Evolutionary conservation across 768 basidiomycete species (phyloP).

Genomic region (Lentinula aciculospora): DNA sequence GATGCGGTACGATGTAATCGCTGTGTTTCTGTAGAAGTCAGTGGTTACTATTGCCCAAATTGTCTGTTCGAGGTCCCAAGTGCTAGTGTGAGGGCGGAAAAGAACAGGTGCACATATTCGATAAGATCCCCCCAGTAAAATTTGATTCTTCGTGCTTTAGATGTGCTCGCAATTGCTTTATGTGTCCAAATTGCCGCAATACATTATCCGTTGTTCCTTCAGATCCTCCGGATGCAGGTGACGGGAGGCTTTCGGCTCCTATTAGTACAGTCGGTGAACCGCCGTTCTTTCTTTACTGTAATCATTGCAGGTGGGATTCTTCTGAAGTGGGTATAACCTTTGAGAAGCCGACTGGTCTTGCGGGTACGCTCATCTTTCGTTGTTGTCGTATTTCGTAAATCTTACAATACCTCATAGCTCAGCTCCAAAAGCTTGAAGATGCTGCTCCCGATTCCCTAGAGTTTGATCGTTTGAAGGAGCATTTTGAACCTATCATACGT

Average conservation of each 20-base stretch:
- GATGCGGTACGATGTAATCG: conserved; percentile 91
- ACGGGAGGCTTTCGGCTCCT: conserved; percentile 47
- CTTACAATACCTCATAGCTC: conserved; percentile 46
- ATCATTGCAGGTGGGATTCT: conserved; percentile 94
- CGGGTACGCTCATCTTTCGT: conserved; percentile 46
- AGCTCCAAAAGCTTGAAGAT: conserved; percentile 87
- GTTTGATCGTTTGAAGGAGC: conserved; percentile 92
- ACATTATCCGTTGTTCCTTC: conserved; percentile 89
- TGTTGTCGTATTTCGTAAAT: neutral
- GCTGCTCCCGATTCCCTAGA: conserved; percentile 80
- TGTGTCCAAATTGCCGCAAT: conserved; percentile 90
- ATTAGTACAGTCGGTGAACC: conserved; percentile 69
- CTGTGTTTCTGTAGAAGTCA: conserved; percentile 90
- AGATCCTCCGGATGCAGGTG: conserved; percentile 65
- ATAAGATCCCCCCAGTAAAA: neutral
- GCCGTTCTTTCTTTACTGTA: conserved; percentile 89
- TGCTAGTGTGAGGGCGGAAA: conserved; percentile 96
- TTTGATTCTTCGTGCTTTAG: conserved; percentile 34
- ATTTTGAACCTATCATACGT: conserved; percentile 93
- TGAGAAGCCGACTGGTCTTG: conserved; percentile 94
- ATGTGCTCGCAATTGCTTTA: conserved; percentile 97
- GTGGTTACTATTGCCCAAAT: conserved; percentile 96
- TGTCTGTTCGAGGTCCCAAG: conserved; percentile 98
- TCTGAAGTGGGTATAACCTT: conserved; percentile 87
- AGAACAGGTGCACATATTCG: conserved; percentile 66